phyloP scores from a whole-genome alignment of 192 early-diverging fungal species.

The Coemansia interrupta region DNA sequence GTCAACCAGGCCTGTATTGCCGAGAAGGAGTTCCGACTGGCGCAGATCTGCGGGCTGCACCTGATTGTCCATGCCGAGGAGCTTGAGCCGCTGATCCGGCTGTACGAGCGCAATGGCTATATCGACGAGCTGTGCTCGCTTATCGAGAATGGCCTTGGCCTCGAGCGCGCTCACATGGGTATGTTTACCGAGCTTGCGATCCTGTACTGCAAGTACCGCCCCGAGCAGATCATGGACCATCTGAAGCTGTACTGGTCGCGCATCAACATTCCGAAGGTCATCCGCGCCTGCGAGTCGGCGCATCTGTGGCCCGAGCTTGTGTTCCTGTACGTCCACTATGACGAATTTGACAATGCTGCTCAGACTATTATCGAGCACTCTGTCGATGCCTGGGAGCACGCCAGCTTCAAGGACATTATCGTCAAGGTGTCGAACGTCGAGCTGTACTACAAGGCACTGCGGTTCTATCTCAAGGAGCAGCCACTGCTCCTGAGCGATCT shows the following conservation, averaged over 20 bases:
- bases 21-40: slow-evolving; percentile 91
- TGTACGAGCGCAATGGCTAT: slow-evolving; percentile 86
- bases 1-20: slow-evolving; percentile 95
- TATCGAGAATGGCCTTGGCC: slow-evolving; percentile 88
- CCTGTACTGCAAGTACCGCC: slow-evolving; percentile 93
- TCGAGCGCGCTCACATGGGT: slow-evolving; percentile 99
- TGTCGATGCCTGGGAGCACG: slow-evolving; percentile 94
- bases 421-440: slow-evolving; percentile 97
- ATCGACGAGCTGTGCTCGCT: slow-evolving; percentile 88
- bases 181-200: slow-evolving; percentile 99
- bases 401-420: slow-evolving; percentile 92
- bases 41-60: slow-evolving; percentile 97
- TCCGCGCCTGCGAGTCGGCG: slow-evolving; percentile 84
- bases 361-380: slow-evolving; percentile 94
- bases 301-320: slow-evolving; percentile 97
- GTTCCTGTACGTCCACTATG: slow-evolving; percentile 97
- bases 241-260: slow-evolving; percentile 95
- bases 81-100: slow-evolving; percentile 78
- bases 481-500: slow-evolving; percentile 92
- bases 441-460: slow-evolving; percentile 96
- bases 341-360: slow-evolving; percentile 97
- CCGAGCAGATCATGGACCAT: slow-evolving; percentile 95
- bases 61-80: slow-evolving; percentile 97
- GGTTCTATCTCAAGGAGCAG: slow-evolving; percentile 95
- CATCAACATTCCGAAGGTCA: slow-evolving; percentile 99